Percentiles rank a stretch among this genome's conserved stretches.
Evolutionary conservation across 1,139 yeast species (phyloP).

Genomic region (Geotrichum bryndzae): DNA sequence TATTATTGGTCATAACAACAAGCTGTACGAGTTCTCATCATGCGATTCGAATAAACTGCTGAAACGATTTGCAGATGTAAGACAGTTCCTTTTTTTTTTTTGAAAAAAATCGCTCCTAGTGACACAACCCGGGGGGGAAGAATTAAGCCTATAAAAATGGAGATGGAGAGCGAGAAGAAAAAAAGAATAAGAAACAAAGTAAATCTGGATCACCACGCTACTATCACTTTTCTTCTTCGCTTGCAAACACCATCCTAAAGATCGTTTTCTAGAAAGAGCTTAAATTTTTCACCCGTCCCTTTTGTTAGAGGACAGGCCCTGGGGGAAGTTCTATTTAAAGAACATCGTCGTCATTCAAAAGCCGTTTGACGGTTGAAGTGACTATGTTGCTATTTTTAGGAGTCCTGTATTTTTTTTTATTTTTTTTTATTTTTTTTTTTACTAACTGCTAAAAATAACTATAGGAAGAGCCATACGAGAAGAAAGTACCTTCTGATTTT

Average conservation of each 20-base stretch:
- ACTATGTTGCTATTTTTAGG: slow-evolving; percentile 10
- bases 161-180: background rate
- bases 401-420: background rate
- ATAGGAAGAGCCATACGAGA: slow-evolving; percentile 32
- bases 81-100: slow-evolving; percentile 8
- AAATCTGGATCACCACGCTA: background rate
- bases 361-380: background rate
- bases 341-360: background rate
- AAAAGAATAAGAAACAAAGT: background rate
- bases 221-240: background rate
- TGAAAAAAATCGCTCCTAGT: background rate
- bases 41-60: slow-evolving; percentile 60
- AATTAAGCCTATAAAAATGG: background rate
- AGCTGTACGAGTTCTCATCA: slow-evolving; percentile 75
- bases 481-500: slow-evolving; percentile 30
- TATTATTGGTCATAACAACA: slow-evolving; percentile 78
- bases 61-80: slow-evolving; percentile 44
- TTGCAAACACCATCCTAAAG: background rate
- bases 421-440: background rate
- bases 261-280: background rate
- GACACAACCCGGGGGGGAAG: background rate
- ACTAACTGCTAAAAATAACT: slow-evolving; percentile 15
- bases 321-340: background rate
- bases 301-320: background rate
- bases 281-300: background rate